Conservation (phyloP, 371 early-diverging fungal genomes). For the Mortierella sp. region DNA sequence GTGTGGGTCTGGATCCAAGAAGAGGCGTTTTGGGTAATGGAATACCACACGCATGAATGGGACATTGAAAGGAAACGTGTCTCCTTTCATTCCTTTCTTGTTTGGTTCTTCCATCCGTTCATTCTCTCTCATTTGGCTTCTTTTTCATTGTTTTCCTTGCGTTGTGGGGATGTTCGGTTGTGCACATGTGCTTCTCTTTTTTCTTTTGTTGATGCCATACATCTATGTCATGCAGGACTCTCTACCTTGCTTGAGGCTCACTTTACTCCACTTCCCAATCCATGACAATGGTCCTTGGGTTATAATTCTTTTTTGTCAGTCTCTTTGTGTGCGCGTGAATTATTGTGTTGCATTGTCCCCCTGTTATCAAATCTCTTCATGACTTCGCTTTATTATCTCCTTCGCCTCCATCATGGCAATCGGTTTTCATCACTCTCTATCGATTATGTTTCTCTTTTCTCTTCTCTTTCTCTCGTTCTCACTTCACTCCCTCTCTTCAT, state of each 20-base stretch:
- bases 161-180: not conserved
- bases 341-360: too few relatives aligned
- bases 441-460: too few relatives aligned
- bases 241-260: not conserved
- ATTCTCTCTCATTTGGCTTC: not conserved
- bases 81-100: conserved; percentile 19
- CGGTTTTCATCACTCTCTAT: not conserved
- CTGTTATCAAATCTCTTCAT: too few relatives aligned
- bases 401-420: too few relatives aligned
- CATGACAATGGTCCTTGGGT: not conserved
- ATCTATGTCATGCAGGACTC: not conserved
- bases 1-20: not conserved
- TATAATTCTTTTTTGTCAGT: not conserved
- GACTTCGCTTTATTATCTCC: too few relatives aligned
- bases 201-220: not conserved
- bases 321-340: not conserved
- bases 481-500: not conserved
- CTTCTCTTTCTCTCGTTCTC: not conserved
- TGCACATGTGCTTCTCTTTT: not conserved
- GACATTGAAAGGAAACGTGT: not conserved
- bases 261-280: not conserved
- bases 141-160: not conserved
- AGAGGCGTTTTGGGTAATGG: not conserved
- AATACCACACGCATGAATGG: not conserved
- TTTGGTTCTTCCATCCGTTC: not conserved